These are phyloP conservation scores for Chrysoporthe puriensis DNA, from an alignment of 2,329 filamentous ascomycete species.

Conservation along the genomic window DNA sequence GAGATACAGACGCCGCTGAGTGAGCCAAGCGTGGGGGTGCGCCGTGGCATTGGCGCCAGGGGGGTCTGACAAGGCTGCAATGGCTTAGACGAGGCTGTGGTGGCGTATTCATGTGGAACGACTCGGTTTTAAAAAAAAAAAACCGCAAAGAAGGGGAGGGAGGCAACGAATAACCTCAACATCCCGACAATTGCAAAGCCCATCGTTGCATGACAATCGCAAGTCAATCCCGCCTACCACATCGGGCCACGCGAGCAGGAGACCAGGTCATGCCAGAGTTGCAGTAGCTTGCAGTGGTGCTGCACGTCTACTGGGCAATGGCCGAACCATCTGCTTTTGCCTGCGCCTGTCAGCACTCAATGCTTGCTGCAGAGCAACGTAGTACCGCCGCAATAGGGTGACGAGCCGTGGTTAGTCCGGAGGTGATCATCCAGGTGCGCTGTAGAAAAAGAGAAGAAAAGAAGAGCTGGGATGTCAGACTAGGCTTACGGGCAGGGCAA, in stretches of 20 bases:
- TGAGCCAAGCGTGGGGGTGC: no score
- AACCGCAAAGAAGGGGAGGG: no score
- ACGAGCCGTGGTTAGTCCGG: not conserved
- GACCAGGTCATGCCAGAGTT: constrained; percentile 3
- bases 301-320: not conserved
- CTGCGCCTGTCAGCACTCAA: not conserved
- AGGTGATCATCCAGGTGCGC: not conserved
- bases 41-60: not conserved
- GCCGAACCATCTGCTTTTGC: not conserved
- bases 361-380: not conserved
- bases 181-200: not conserved
- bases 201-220: not conserved
- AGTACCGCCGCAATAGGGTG: not conserved
- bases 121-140: not conserved
- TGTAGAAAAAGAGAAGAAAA: no score
- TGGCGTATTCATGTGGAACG: not conserved
- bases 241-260: constrained; percentile 5
- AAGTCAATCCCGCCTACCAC: not conserved
- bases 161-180: not conserved
- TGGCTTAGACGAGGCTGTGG: constrained; percentile 10
- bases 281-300: constrained; percentile 14
- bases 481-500: not conserved
- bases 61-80: not conserved
- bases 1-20: not conserved
- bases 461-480: not conserved